Evolutionary conservation across 108 stramenopile genomes (phyloP).

Genomic region (Bacterosira constricta): DNA sequence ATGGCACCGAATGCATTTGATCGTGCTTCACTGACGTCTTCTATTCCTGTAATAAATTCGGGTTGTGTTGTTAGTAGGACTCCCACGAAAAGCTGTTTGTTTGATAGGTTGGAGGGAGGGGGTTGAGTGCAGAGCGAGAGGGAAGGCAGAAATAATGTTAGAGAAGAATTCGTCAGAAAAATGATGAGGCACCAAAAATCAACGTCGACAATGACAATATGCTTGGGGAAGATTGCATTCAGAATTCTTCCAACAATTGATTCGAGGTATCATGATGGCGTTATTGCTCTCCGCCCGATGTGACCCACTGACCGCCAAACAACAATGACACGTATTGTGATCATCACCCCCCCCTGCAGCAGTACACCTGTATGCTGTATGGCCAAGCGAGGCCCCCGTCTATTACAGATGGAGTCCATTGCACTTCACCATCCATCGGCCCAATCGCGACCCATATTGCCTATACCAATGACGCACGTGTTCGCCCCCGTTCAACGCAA

Average conservation of each 20-base stretch:
- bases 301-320: no score
- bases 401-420: no score
- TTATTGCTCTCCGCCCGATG: no score
- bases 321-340: no score
- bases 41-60: slow-evolving; percentile 83
- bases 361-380: no score
- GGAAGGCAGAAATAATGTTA: not conserved
- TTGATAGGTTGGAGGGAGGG: not conserved
- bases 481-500: no score
- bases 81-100: slow-evolving; percentile 55
- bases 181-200: not conserved
- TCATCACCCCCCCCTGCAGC: no score
- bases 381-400: no score
- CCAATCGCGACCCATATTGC: not conserved
- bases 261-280: no score
- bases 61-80: slow-evolving; percentile 74
- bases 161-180: slow-evolving; percentile 4
- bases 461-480: not conserved
- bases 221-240: no score
- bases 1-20: slow-evolving; percentile 81
- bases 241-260: no score
- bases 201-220: not conserved
- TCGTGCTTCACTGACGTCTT: slow-evolving; percentile 63
- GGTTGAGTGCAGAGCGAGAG: not conserved
- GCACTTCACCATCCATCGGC: not conserved